Percentiles rank a stretch among this genome's conserved stretches.
These are phyloP conservation scores for Penicillium maclennaniae DNA, from an alignment of 495 filamentous ascomycete species.

Conservation along the genomic window DNA sequence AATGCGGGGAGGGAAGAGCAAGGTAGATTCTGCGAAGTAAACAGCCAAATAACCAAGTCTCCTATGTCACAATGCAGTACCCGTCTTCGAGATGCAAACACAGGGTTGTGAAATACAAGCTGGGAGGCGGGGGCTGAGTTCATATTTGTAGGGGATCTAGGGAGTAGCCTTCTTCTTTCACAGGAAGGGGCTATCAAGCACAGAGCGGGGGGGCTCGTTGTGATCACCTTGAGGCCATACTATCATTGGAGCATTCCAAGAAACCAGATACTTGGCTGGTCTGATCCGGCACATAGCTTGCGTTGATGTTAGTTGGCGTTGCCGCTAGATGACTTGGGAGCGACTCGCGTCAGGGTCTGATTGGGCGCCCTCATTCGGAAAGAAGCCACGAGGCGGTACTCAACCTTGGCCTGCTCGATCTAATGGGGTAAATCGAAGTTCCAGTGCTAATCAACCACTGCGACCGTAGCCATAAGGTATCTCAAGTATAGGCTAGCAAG, in stretches of 20 bases:
- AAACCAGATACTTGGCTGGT: slow-evolving; percentile 17
- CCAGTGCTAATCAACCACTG: not conserved
- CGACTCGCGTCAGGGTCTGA: not conserved
- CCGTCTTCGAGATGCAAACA: not conserved
- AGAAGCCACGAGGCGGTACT: slow-evolving; percentile 5
- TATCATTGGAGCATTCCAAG: slow-evolving; percentile 17
- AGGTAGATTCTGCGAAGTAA: not conserved
- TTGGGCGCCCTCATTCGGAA: slow-evolving; percentile 5
- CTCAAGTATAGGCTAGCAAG: not conserved
- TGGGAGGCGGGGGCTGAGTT: not conserved
- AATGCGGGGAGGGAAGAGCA: slow-evolving; percentile 4
- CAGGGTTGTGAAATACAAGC: not conserved
- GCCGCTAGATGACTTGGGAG: slow-evolving; percentile 12
- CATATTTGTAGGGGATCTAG: slow-evolving; percentile 1
- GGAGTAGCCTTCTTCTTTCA: not conserved
- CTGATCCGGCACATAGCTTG: slow-evolving; percentile 4
- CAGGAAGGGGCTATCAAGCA: slow-evolving; percentile 9
- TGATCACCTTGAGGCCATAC: slow-evolving; percentile 6
- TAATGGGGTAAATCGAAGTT: not conserved
- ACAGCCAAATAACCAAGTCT: slow-evolving; percentile 2
- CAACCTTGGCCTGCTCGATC: not conserved
- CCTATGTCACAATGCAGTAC: not conserved
- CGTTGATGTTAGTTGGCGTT: slow-evolving; percentile 4
- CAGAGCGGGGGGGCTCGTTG: slow-evolving; percentile 13
- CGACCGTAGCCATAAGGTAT: not conserved